Evolutionary conservation across 1,284 basidiomycete species (phyloP).

Genomic region (Cutaneotrichosporon daszewskae): DNA sequence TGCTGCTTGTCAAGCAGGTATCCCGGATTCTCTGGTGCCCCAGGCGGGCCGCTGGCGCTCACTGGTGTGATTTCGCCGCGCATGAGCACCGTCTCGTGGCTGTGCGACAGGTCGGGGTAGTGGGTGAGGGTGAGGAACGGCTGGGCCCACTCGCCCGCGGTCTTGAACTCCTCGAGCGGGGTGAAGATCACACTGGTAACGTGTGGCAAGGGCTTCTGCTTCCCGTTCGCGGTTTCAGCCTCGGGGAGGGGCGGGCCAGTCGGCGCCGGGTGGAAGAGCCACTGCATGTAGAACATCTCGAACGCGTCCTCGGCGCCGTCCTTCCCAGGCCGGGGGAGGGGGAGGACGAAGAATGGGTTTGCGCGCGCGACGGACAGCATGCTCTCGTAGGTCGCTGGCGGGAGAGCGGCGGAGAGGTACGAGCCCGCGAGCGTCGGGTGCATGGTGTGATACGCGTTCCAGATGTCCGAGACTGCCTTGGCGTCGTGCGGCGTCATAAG

Average conservation of each 20-base stretch:
- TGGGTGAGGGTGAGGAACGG: conserved; percentile 86
- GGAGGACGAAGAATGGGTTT: conserved; percentile 73
- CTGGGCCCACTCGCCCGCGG: conserved; percentile 77
- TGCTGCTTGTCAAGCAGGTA: conserved; percentile 70
- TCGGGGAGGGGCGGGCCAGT: conserved; percentile 36
- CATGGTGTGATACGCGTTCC: conserved; percentile 82
- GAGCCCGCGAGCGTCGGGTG: conserved; percentile 71
- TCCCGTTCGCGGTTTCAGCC: background rate
- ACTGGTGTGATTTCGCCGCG: conserved; percentile 82
- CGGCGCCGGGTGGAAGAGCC: conserved; percentile 68
- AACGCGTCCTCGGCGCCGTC: conserved; percentile 52
- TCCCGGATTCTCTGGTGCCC: conserved; percentile 33
- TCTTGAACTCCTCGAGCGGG: conserved; percentile 89
- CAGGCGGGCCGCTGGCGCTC: conserved; percentile 26
- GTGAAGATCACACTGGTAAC: conserved; percentile 74
- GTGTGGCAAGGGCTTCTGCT: conserved; percentile 22
- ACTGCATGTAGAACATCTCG: conserved; percentile 85
- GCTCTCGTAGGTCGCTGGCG: conserved; percentile 63
- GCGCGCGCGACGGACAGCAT: conserved; percentile 60
- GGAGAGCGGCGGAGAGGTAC: conserved; percentile 72
- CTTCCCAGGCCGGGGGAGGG: conserved; percentile 54
- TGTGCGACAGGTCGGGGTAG: conserved; percentile 79
- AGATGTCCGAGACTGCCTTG: conserved; percentile 68
- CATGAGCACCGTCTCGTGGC: conserved; percentile 79
- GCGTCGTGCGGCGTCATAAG: conserved; percentile 64